A percentile compares a stretch with the other conserved stretches of the same genome.
Evolutionary conservation across 2,329 filamentous ascomycete species (phyloP).

Genomic region (Chaetomiaceae sp.): DNA sequence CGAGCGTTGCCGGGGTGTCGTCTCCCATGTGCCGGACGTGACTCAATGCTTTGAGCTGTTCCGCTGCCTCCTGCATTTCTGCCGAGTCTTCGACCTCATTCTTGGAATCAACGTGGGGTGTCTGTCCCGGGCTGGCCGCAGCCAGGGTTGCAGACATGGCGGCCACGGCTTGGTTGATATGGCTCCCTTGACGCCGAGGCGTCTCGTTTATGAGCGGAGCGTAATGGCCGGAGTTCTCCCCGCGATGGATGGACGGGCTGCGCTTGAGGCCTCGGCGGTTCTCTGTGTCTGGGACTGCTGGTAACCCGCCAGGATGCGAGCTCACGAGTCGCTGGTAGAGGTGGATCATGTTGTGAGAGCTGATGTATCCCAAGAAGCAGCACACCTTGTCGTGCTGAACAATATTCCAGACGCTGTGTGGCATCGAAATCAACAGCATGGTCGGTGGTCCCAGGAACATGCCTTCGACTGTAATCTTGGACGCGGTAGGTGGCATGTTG

Average conservation of each 20-base stretch:
- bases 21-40: conserved; percentile 56
- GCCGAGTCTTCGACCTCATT: conserved; percentile 58
- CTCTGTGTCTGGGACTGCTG: conserved; percentile 49
- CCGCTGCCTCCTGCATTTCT: conserved; percentile 65
- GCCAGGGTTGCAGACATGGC: conserved; percentile 12
- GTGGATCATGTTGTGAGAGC: conserved; percentile 63
- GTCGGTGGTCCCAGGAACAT: conserved; percentile 66
- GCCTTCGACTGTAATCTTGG: conserved; percentile 59
- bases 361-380: conserved; percentile 61
- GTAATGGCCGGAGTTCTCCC: conserved; percentile 21
- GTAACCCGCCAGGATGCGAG: conserved; percentile 39
- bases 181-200: conserved; percentile 22
- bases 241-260: conserved; percentile 29
- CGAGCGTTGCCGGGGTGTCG: conserved; percentile 34
- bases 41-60: conserved; percentile 62
- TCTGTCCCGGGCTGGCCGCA: conserved; percentile 27
- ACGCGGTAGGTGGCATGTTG: conserved; percentile 51
- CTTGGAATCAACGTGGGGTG: conserved; percentile 36
- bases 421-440: conserved; percentile 63
- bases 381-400: conserved; percentile 64
- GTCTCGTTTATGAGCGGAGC: conserved; percentile 21
- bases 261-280: conserved; percentile 48
- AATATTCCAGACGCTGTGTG: conserved; percentile 58
- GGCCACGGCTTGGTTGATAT: conserved; percentile 1
- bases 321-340: conserved; percentile 57